These are phyloP conservation scores for Cucurbita maxima DNA, from an alignment of 306 rosid species.

Conservation along the genomic window DNA sequence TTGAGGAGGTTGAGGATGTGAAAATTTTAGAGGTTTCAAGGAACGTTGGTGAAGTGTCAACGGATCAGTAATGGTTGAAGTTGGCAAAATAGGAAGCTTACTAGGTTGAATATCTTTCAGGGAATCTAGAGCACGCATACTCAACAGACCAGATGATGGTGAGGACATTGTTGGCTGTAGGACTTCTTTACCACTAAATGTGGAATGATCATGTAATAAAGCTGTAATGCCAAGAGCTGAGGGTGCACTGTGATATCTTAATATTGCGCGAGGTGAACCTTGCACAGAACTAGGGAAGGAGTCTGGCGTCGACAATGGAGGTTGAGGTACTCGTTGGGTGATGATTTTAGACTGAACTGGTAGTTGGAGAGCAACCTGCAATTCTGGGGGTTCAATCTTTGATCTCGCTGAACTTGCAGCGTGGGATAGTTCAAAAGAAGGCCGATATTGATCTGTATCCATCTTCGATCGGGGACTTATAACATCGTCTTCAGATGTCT, in stretches of 20 bases:
- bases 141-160: neutral
- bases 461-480: slow-evolving; percentile 11
- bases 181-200: slow-evolving; percentile 23
- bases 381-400: slow-evolving; percentile 26
- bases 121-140: slow-evolving; percentile 9
- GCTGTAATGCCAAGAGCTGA: slow-evolving; percentile 78
- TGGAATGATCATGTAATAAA: slow-evolving; percentile 62
- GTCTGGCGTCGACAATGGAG: slow-evolving; percentile 35
- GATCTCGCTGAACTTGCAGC: slow-evolving; percentile 11
- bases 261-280: slow-evolving; percentile 43
- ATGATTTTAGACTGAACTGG: slow-evolving; percentile 58
- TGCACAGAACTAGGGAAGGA: slow-evolving; percentile 40
- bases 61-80: slow-evolving; percentile 11
- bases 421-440: slow-evolving; percentile 7
- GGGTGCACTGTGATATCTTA: slow-evolving; percentile 55
- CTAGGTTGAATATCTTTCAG: slow-evolving; percentile 19
- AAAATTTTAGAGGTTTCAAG: slow-evolving; percentile 13
- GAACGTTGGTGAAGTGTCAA: slow-evolving; percentile 3
- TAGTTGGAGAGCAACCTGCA: slow-evolving; percentile 38
- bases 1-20: slow-evolving; percentile 8
- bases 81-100: slow-evolving; percentile 18
- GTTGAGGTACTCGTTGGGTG: slow-evolving; percentile 42
- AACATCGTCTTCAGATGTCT: slow-evolving; percentile 17
- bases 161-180: slow-evolving; percentile 11
- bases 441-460: slow-evolving; percentile 16